These are phyloP conservation scores for Boletus vinaceobasis DNA, from an alignment of 768 basidiomycete species.

Conservation along the genomic window DNA sequence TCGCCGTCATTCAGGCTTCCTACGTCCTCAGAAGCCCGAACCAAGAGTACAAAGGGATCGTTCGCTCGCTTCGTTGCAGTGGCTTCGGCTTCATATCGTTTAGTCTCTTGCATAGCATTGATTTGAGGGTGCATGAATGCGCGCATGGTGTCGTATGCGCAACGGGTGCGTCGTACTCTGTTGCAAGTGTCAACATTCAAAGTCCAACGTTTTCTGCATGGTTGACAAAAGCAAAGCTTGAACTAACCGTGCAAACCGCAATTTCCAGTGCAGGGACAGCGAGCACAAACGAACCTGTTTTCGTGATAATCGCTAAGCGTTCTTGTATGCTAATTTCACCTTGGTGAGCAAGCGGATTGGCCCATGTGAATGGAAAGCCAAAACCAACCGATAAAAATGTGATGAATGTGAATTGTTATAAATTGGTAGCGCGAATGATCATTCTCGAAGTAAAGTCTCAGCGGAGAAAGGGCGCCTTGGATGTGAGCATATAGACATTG, in stretches of 20 bases:
- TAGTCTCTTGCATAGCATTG: constrained; percentile 1
- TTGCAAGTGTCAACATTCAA: neutral
- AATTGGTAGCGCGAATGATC: neutral
- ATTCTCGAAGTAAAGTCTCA: neutral
- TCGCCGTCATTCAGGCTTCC: constrained; percentile 18
- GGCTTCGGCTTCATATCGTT: constrained; percentile 7
- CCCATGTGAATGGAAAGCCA: constrained; percentile 23
- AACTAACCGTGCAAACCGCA: constrained; percentile 19
- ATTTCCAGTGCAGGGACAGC: constrained; percentile 18
- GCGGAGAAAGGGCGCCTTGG: constrained; percentile 12
- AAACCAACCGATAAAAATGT: constrained; percentile 24
- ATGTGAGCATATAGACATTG: constrained; percentile 12
- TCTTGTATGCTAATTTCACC: constrained; percentile 21
- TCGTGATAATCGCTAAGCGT: constrained; percentile 16
- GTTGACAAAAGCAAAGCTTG: neutral
- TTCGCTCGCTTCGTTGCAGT: constrained; percentile 1
- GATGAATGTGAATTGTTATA: constrained; percentile 16
- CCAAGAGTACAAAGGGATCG: constrained; percentile 21
- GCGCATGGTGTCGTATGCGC: constrained; percentile 21
- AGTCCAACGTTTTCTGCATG: no score
- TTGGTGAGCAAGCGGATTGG: constrained; percentile 8
- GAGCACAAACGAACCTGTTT: constrained; percentile 11
- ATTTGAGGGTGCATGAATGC: constrained; percentile 20
- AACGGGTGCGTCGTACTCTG: constrained; percentile 20
- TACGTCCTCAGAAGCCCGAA: constrained; percentile 18